Evolutionary conservation across 352 stramenopile species (phyloP).

Genomic region (Pythium insidiosum): DNA sequence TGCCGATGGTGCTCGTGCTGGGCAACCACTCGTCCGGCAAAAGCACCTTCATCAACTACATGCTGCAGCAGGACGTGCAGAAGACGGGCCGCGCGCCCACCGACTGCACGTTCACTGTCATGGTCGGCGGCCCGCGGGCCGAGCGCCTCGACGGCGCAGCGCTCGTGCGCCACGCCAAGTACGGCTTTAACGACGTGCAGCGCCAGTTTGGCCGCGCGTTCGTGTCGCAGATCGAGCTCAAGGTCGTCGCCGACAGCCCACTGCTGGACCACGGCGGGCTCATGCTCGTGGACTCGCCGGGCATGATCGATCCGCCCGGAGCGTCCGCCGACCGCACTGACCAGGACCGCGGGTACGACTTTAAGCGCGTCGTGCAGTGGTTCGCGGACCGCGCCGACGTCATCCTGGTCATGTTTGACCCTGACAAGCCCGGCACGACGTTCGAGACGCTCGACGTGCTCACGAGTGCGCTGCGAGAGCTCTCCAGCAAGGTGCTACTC

Average conservation of each 20-base stretch:
- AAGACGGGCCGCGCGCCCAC: constrained; percentile 77
- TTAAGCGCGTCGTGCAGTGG: constrained; percentile 83
- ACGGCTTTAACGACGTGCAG: constrained; percentile 76
- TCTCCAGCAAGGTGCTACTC: constrained; percentile 77
- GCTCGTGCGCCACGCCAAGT: constrained; percentile 58
- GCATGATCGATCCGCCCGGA: constrained; percentile 83
- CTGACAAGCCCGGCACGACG: constrained; percentile 81
- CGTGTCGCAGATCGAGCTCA: constrained; percentile 83
- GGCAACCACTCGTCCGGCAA: constrained; percentile 85
- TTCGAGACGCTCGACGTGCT: constrained; percentile 86
- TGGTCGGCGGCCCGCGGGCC: constrained; percentile 55
- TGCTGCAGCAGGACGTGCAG: constrained; percentile 74
- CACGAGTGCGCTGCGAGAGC: constrained; percentile 59
- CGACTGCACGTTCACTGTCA: constrained; percentile 79
- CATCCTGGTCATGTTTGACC: constrained; percentile 87
- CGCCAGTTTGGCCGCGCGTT: constrained; percentile 72
- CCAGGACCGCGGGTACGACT: constrained; percentile 78
- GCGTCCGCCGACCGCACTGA: constrained; percentile 50
- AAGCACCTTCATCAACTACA: constrained; percentile 86
- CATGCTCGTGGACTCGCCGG: constrained; percentile 81
- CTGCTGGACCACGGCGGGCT: constrained; percentile 72
- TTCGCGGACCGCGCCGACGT: constrained; percentile 80
- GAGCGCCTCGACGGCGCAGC: constrained; percentile 75
- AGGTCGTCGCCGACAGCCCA: constrained; percentile 55
- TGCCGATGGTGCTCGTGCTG: constrained; percentile 80